A percentile compares a stretch with the other conserved stretches of the same genome.
These are phyloP conservation scores for Malassezia dermatis DNA, from an alignment of 1,284 basidiomycete genomes.

Conservation along the genomic window DNA sequence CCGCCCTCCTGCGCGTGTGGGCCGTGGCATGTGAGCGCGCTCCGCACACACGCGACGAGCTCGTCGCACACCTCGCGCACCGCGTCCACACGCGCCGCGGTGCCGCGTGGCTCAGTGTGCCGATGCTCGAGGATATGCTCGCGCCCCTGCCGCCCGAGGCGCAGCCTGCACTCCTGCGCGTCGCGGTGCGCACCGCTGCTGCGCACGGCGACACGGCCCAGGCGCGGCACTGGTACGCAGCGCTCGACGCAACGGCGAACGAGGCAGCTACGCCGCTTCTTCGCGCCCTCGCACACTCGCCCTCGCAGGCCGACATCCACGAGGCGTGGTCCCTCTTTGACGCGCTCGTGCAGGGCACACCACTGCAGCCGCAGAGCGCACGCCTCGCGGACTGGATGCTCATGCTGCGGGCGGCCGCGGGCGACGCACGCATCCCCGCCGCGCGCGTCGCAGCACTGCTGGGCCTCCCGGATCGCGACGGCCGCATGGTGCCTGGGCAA, in stretches of 20 bases:
- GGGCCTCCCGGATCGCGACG: not conserved
- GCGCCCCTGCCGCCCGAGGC: not conserved
- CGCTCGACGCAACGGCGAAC: not conserved
- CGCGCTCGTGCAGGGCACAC: not conserved
- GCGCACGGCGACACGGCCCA: not conserved
- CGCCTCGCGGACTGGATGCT: conserved; percentile 15
- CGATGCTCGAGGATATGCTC: conserved; percentile 3
- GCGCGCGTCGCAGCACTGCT: conserved; percentile 9
- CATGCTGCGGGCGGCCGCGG: conserved; percentile 16
- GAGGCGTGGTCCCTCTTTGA: conserved; percentile 17
- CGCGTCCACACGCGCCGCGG: not conserved
- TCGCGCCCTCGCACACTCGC: conserved; percentile 8
- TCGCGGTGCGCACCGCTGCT: conserved; percentile 12
- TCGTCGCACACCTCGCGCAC: not conserved
- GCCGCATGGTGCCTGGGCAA: not conserved
- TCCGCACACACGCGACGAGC: conserved; percentile 3
- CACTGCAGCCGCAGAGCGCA: not conserved
- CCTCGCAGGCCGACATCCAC: not conserved
- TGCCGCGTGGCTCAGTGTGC: not conserved
- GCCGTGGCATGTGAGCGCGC: not conserved
- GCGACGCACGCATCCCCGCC: conserved; percentile 8
- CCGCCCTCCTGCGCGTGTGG: not conserved
- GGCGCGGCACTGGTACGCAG: conserved; percentile 1
- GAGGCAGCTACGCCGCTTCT: conserved; percentile 3
- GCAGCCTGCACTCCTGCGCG: not conserved